Evolutionary conservation across 768 basidiomycete species (phyloP).

Genomic region (Leccinum olivaceopallidum): DNA sequence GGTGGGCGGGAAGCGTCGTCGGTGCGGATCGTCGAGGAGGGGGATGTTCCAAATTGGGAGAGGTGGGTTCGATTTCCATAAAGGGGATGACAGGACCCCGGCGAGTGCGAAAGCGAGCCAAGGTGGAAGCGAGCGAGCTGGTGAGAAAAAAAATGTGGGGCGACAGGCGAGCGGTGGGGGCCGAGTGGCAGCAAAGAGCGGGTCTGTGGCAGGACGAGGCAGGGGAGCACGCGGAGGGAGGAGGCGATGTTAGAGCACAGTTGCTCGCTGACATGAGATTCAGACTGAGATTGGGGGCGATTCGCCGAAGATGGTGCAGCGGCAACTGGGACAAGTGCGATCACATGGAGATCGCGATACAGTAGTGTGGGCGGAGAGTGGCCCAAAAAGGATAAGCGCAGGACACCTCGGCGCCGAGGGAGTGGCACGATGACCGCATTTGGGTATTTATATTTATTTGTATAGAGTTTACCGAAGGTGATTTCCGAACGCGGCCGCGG

Average conservation of each 20-base stretch:
- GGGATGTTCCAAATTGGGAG: constrained; percentile 15
- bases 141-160: constrained; percentile 15
- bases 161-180: not conserved
- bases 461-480: constrained; percentile 36
- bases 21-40: constrained; percentile 34
- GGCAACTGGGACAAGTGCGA: constrained; percentile 31
- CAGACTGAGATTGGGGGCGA: constrained; percentile 30
- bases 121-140: constrained; percentile 26
- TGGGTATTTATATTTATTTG: constrained; percentile 27
- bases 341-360: constrained; percentile 36
- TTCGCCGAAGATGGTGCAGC: constrained; percentile 36
- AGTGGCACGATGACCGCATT: constrained; percentile 28
- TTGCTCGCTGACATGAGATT: constrained; percentile 32
- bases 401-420: constrained; percentile 45
- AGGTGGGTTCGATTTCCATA: constrained; percentile 23
- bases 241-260: constrained; percentile 19
- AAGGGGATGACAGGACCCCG: constrained; percentile 28
- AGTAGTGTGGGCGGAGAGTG: constrained; percentile 33
- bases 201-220: constrained; percentile 24
- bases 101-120: constrained; percentile 31
- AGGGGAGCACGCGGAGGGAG: constrained; percentile 15
- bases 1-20: constrained; percentile 19
- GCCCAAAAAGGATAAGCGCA: constrained; percentile 30
- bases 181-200: constrained; percentile 27
- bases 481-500: constrained; percentile 42